Conservation (phyloP, 345 rosid species). For the Pseudoturritis turrita region DNA sequence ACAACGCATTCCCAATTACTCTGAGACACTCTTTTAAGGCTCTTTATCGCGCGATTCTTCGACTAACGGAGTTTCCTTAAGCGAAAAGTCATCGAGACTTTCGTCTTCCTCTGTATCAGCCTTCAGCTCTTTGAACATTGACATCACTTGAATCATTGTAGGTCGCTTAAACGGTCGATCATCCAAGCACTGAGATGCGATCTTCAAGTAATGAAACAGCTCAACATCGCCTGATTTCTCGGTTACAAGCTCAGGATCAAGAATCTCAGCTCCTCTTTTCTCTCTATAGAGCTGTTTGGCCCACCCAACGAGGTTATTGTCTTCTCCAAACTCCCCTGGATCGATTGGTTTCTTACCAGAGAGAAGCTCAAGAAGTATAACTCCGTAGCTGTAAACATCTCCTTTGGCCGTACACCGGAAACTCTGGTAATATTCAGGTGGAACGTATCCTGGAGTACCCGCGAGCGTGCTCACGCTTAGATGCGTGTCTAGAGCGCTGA, state of each 20-base stretch:
- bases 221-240: slow-evolving; percentile 54
- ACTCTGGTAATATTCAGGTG: slow-evolving; percentile 96
- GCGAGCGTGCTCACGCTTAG: slow-evolving; percentile 97
- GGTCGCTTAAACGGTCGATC: slow-evolving; percentile 84
- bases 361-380: slow-evolving; percentile 85
- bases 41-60: slow-evolving; percentile 61
- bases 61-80: slow-evolving; percentile 50
- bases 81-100: slow-evolving; percentile 61
- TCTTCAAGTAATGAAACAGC: slow-evolving; percentile 60
- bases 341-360: slow-evolving; percentile 94
- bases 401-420: slow-evolving; percentile 95
- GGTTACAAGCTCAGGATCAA: slow-evolving; percentile 55
- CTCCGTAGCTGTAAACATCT: slow-evolving; percentile 94
- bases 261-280: slow-evolving; percentile 55
- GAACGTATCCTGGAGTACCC: slow-evolving; percentile 98
- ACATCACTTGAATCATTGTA: slow-evolving; percentile 95
- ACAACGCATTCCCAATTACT: neutral
- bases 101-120: slow-evolving; percentile 78
- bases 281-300: slow-evolving; percentile 80
- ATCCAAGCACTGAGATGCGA: slow-evolving; percentile 88
- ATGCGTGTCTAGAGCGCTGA: slow-evolving; percentile 89
- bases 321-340: slow-evolving; percentile 76
- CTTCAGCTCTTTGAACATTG: slow-evolving; percentile 92
- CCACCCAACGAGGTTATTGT: slow-evolving; percentile 95
- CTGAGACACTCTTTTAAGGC: slow-evolving; percentile 19